These are phyloP conservation scores for Phytophthora europaea DNA, from an alignment of 352 stramenopile genomes.

Conservation along the genomic window DNA sequence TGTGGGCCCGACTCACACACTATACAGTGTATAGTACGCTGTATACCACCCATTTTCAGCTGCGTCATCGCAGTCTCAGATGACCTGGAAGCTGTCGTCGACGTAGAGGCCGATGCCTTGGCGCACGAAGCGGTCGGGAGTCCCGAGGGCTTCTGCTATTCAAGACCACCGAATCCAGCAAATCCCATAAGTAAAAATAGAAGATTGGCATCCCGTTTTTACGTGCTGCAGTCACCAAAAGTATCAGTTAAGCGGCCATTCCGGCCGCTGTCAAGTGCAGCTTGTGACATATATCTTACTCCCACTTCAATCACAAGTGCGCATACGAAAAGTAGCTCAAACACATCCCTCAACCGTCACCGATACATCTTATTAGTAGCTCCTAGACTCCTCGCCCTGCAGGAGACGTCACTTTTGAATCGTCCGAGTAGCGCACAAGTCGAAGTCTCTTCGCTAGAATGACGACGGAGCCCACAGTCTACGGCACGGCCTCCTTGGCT, in stretches of 20 bases:
- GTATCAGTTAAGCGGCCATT: background rate
- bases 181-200: background rate
- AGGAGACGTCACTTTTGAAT: background rate
- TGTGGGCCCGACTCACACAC: too few relatives aligned
- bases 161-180: background rate
- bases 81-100: too few relatives aligned
- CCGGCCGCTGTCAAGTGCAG: background rate
- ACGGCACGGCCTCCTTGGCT: constrained; percentile 42
- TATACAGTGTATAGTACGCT: too few relatives aligned
- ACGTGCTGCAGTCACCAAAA: background rate
- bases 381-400: background rate
- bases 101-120: too few relatives aligned
- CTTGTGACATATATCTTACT: background rate
- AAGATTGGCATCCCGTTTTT: background rate
- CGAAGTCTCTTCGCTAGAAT: background rate
- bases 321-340: background rate
- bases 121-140: too few relatives aligned
- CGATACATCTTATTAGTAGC: background rate
- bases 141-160: too few relatives aligned
- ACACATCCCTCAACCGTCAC: background rate
- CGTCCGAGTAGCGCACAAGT: background rate
- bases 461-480: constrained; percentile 34
- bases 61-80: too few relatives aligned
- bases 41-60: too few relatives aligned
- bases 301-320: background rate